A percentile compares a stretch with the other conserved stretches of the same genome.
Evolutionary conservation across 352 stramenopile genomes (phyloP).

Genomic region (Phytophthora foliorum): DNA sequence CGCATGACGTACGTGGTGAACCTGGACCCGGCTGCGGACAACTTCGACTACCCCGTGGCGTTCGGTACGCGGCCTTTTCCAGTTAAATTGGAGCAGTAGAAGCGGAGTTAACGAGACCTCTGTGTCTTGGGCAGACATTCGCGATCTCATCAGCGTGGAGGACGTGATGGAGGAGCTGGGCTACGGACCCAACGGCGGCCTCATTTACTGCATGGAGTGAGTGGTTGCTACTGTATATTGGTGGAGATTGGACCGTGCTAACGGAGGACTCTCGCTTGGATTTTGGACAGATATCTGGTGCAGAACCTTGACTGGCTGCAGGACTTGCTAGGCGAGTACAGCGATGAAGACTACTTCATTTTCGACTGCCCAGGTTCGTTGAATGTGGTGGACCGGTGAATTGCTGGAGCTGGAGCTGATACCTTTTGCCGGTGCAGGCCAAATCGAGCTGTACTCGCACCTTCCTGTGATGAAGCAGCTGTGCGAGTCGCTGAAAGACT

Average conservation of each 20-base stretch:
- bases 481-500: slow-evolving; percentile 86
- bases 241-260: slow-evolving; percentile 2
- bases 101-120: slow-evolving; percentile 15
- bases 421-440: slow-evolving; percentile 50
- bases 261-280: slow-evolving; percentile 4
- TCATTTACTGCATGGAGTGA: slow-evolving; percentile 99
- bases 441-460: slow-evolving; percentile 94
- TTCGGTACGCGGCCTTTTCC: slow-evolving; percentile 73
- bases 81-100: slow-evolving; percentile 18
- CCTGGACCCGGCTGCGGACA: slow-evolving; percentile 95
- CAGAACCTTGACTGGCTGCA: slow-evolving; percentile 97
- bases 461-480: slow-evolving; percentile 93
- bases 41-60: slow-evolving; percentile 90
- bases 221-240: slow-evolving; percentile 30
- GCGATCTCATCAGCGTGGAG: slow-evolving; percentile 96
- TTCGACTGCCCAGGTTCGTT: slow-evolving; percentile 98
- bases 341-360: slow-evolving; percentile 97
- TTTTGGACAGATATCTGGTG: slow-evolving; percentile 72
- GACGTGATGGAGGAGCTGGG: slow-evolving; percentile 98
- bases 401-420: slow-evolving; percentile 7
- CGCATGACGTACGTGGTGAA: slow-evolving; percentile 97
- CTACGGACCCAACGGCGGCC: slow-evolving; percentile 98
- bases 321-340: slow-evolving; percentile 92
- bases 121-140: slow-evolving; percentile 79
- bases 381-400: not conserved